These are phyloP conservation scores for Domatiomyces catenatus DNA, from an alignment of 2,329 filamentous ascomycete species.

Conservation along the genomic window DNA sequence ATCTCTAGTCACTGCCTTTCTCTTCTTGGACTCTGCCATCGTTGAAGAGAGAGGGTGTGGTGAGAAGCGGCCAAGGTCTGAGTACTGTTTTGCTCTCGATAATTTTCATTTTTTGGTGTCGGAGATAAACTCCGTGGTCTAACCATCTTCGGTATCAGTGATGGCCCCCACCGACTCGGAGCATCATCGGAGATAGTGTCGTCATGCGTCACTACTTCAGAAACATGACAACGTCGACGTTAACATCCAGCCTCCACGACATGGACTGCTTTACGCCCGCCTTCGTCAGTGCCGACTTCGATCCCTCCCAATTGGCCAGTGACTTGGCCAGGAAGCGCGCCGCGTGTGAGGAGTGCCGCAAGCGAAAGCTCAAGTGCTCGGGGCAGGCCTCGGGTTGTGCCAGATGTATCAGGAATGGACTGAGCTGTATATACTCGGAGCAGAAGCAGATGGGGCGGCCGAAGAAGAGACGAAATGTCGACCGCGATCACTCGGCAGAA, in stretches of 20 bases:
- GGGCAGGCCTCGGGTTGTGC: slow-evolving; percentile 29
- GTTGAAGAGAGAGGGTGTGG: not conserved
- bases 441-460: slow-evolving; percentile 36
- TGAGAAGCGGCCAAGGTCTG: not conserved
- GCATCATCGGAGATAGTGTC: not conserved
- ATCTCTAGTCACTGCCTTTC: slow-evolving; percentile 46
- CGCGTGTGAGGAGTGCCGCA: slow-evolving; percentile 35
- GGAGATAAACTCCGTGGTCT: not conserved
- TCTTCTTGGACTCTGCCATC: slow-evolving; percentile 36
- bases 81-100: not conserved
- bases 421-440: slow-evolving; percentile 31
- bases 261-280: not conserved
- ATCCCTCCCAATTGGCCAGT: not conserved
- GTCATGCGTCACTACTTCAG: not conserved
- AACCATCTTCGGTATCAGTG: not conserved
- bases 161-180: not conserved
- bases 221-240: not conserved
- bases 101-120: not conserved
- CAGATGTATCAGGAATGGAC: slow-evolving; percentile 28
- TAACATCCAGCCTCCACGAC: not conserved
- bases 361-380: slow-evolving; percentile 35
- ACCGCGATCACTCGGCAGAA: slow-evolving; percentile 8
- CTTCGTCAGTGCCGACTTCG: not conserved
- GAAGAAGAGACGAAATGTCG: slow-evolving; percentile 26
- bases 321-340: slow-evolving; percentile 27